Base-by-base conservation (phyloP, 139 green algal genomes). In the Coelastrella sp. region DNA sequence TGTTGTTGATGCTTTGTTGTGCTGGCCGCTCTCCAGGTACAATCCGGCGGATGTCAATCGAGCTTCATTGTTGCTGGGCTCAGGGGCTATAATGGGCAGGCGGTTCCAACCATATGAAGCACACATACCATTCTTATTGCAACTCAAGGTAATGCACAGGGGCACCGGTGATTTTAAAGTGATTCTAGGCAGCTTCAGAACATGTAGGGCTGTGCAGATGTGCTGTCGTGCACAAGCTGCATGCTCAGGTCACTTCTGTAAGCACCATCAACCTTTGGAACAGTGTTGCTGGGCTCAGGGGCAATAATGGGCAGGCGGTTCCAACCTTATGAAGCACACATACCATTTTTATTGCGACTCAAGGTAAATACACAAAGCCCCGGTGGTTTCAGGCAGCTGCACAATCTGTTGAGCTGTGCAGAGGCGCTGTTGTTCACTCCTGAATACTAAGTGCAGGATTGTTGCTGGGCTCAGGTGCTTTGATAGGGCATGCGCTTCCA, bases 261-360 rank as follows among this genome's bases (percentile, higher is more conserved):
- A n/a, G n/a, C n/a, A n/a, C n/a, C n/a, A n/a, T n/a, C n/a, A n/a
- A n/a, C n/a, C n/a, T n/a, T n/a, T n/a, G n/a, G n/a, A n/a, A n/a
- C 92, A 0, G 71, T 95, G 65, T 91, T 99, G 85, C 94, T 96
- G 82, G 92, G 96, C 87, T 91, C 73, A n/a, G 98, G 98, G 3
- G 95, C 92, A 5, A 89, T 99, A 6, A 75, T 99, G 94, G 94
- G n/a, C 0, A 88, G 95, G 3, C 74, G 68, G 4, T 98, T 98
- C 75, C 96, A 99, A 93, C 95, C 97, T 0, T 96, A 98, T 88
- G 98, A 99, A 91, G 92, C 95, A 3, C 98, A 99, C 93, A 90
- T 99, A 11, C 98, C 98, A 47, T 99, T 96, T 91, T 91, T 99
- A 80, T 95, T 99, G 85, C 98, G 99, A 90, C 89, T 99, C 86